phyloP scores from a whole-genome alignment of 495 filamentous ascomycete genomes.

The Trichocladium uniseriatum region DNA sequence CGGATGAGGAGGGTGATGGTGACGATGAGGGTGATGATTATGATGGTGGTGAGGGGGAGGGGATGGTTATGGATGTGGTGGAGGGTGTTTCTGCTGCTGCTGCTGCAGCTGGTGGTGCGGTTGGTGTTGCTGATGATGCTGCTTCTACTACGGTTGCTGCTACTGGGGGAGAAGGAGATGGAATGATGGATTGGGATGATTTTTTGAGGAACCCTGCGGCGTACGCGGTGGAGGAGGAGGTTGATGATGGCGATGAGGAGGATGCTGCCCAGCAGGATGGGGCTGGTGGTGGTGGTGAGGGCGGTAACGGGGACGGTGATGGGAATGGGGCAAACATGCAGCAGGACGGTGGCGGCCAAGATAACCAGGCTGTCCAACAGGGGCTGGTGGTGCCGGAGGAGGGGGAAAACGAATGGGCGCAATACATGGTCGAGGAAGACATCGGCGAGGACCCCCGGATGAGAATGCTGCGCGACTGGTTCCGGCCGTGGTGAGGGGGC shows the following conservation, averaged over 20 bases:
- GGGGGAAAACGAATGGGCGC: neutral
- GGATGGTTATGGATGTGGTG: neutral
- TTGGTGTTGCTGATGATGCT: neutral
- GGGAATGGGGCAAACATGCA: too few species aligned
- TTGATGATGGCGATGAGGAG: neutral
- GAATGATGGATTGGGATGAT: neutral
- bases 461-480: conserved; percentile 11
- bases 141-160: neutral
- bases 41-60: neutral
- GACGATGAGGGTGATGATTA: neutral
- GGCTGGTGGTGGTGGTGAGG: neutral
- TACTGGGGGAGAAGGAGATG: neutral
- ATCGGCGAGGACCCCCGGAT: conserved; percentile 5
- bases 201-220: conserved; percentile 1
- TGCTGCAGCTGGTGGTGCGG: neutral
- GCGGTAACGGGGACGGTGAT: neutral
- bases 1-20: neutral
- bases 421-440: conserved; percentile 5
- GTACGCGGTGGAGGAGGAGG: neutral
- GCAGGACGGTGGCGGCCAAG: neutral
- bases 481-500: conserved; percentile 23
- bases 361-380: neutral
- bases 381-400: neutral
- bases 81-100: neutral
- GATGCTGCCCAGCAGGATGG: neutral